phyloP scores from a whole-genome alignment of 202 grass and related monocot genomes.

The Setaria viridis region DNA sequence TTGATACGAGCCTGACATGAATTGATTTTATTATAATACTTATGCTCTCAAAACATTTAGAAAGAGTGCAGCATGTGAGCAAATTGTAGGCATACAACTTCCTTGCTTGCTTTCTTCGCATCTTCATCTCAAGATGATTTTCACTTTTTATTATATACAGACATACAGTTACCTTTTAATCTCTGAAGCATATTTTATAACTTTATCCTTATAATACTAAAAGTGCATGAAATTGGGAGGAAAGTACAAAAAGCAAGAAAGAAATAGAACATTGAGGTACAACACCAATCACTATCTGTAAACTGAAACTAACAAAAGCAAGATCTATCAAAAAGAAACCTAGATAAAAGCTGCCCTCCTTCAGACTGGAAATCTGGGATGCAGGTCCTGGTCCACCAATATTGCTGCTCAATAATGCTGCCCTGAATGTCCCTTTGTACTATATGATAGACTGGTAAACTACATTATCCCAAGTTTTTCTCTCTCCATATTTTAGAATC shows the following conservation, averaged over 20 bases:
- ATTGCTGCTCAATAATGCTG: constrained; percentile 27
- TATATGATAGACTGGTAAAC: constrained; percentile 21
- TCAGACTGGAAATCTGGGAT: constrained; percentile 45
- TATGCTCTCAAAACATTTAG: neutral
- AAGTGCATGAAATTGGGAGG: neutral
- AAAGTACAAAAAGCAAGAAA: constrained; percentile 12
- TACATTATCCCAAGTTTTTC: neutral
- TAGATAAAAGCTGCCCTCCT: constrained; percentile 33
- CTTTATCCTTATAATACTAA: neutral
- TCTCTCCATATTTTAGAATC: neutral
- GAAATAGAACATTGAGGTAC: neutral
- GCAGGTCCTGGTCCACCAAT: constrained; percentile 37
- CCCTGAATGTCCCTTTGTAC: constrained; percentile 35
- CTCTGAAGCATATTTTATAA: neutral
- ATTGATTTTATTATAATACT: neutral
- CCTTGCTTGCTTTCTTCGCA: constrained; percentile 3
- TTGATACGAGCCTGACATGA: neutral
- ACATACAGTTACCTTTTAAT: neutral
- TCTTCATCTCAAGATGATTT: constrained; percentile 12
- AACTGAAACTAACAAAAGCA: constrained; percentile 43
- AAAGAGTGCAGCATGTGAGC: neutral
- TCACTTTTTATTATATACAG: constrained; percentile 13
- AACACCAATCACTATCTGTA: neutral
- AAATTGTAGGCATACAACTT: neutral
- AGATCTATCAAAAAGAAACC: constrained; percentile 39